These are phyloP conservation scores for Kluyveromyces marxianus DNA, from an alignment of 1,139 yeast genomes.

Conservation along the genomic window DNA sequence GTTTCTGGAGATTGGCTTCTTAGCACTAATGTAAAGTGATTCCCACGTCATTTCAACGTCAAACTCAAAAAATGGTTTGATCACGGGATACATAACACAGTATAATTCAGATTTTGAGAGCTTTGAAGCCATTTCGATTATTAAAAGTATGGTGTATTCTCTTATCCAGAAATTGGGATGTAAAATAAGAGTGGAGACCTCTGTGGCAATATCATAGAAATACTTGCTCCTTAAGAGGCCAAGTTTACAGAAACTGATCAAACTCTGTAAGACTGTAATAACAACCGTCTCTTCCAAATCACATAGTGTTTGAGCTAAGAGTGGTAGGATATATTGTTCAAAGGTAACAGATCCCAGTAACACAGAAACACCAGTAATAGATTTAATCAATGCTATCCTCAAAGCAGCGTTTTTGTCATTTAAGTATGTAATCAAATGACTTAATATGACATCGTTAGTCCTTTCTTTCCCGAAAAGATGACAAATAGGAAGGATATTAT, in stretches of 20 bases:
- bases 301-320: constrained; percentile 70
- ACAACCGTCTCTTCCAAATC: constrained; percentile 83
- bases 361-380: constrained; percentile 73
- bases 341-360: constrained; percentile 74
- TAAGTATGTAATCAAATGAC: constrained; percentile 84
- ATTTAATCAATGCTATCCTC: constrained; percentile 61
- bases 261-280: constrained; percentile 62
- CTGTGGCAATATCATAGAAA: constrained; percentile 44
- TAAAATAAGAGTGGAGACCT: constrained; percentile 46
- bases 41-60: constrained; percentile 68
- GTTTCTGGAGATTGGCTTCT: constrained; percentile 57
- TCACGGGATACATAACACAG: constrained; percentile 74
- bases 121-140: constrained; percentile 55
- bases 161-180: constrained; percentile 90
- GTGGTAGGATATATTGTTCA: constrained; percentile 82
- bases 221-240: constrained; percentile 45
- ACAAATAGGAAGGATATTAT: constrained; percentile 67
- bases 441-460: constrained; percentile 78
- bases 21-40: constrained; percentile 54
- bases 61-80: constrained; percentile 69
- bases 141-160: constrained; percentile 54
- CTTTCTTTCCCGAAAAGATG: constrained; percentile 78
- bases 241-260: constrained; percentile 47
- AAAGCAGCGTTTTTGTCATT: constrained; percentile 70
- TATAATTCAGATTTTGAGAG: constrained; percentile 70